Evolutionary conservation across 768 basidiomycete genomes (phyloP), one percentile per base, ranked within the genome.

Genomic region (Saitozyma podzolica): DNA sequence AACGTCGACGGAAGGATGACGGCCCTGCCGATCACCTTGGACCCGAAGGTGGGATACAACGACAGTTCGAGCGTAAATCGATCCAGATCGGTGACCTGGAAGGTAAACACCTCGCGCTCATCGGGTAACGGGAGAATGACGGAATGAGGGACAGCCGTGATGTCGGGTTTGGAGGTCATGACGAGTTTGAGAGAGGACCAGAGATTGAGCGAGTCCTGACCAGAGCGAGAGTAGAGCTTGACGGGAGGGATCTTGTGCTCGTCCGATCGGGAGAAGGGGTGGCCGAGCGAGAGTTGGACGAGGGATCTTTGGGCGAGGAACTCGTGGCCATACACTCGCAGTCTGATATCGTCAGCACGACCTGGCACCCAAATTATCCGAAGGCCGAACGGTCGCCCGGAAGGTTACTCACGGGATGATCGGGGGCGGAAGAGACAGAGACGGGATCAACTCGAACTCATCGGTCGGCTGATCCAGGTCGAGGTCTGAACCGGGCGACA

Each of bases 11-110:
- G 88, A 29, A 92, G 83, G 11, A 91, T 90, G 50, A 94, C 86
- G 14, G 92, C 94, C 66, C 92, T 87, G 11, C 95, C 96, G 64
- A 99, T 91, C 16, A 93, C 92, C 80, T 92, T 95, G 14, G 91
- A 93, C 14, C 96, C 96, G 80, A 98, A 98, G 69, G 91, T 95
- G 11, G 96, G 96, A 81, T 94, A 97, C 40, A 98, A 83, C 19
- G 95, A 96, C 76, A 98, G 91, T 77, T 96, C 91, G 72, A 99
- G 81, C 1, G 87, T 85, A 58, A 98, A 84, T 40, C 84, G 83
- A 53, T 87, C 85, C 40, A 94, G 80, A 40, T 85, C 85, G 45
- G 88, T 84, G 57, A 90, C 85, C 80, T 97, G 95, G 82, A 98
- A 96, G 13, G 88, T 83, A 74, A 96, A 91, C 6, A 88, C 79